Evolutionary conservation across 2,329 filamentous ascomycete species (phyloP), one percentile per base, ranked within the genome.

Genomic region (Alternaria solani): DNA sequence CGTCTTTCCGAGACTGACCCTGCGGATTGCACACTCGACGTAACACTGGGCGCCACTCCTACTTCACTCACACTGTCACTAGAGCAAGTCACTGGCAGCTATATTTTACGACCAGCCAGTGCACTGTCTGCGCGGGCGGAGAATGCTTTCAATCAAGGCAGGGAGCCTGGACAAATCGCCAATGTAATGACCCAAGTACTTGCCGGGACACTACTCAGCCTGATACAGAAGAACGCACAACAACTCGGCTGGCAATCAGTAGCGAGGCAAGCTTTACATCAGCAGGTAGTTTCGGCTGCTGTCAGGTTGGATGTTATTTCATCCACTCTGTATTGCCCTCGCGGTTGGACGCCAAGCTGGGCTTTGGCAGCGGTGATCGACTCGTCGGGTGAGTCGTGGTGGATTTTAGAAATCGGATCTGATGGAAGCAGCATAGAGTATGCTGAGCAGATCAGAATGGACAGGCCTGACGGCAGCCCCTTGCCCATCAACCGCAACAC

Each of bases 71-170:
- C 82, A 6, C 78, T 96, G 28, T 84, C 86, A 18, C 84, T 97
- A 47, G 92, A 96, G 66, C 88, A 91, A 0, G 87, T 91, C 26
- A 93, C 91, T 0, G 95, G 95, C n/a, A 80, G 84, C 11, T 90
- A 93, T 62, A 87, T 88, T 9, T 78, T 97, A 38, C 86, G 87
- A 58, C 91, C 93, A 36, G 69, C 75, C 12, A 79, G 72, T 8
- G 59, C 69, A n/a, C 63, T 75, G 5, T 76, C 80, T 5, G 66
- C 72, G 7, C 67, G 87, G 20, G 83, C 84, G 18, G 92, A 96
- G 72, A 81, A 80, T 32, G 86, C 85, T 34, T 82, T 96, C 55
- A 94, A 92, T 62, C 80, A 82, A 30, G 78, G 81, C 18, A 84
- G 81, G 61, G 85, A 88, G 55, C 84, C 87, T 1, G 81, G 85